Evolutionary conservation across 2,329 filamentous ascomycete genomes (phyloP).

Genomic region (Emergomyces africanus): DNA sequence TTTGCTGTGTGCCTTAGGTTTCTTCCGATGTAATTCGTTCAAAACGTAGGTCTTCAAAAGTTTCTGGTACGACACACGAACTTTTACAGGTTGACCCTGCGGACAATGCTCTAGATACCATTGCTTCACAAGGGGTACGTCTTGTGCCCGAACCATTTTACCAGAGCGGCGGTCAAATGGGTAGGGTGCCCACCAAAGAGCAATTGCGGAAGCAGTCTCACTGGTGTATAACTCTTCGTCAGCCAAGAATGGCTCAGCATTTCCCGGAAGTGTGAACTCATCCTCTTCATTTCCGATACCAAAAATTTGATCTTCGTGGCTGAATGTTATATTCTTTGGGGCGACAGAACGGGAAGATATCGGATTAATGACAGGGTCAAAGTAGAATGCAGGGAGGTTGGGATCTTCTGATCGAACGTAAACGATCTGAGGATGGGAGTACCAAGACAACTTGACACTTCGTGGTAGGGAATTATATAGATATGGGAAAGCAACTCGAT

Average conservation of each 20-base stretch:
- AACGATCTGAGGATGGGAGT: slow-evolving; percentile 84
- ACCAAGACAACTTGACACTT: slow-evolving; percentile 87
- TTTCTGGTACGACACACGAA: slow-evolving; percentile 97
- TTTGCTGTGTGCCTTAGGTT: slow-evolving; percentile 88
- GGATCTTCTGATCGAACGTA: slow-evolving; percentile 80
- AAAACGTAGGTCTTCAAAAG: slow-evolving; percentile 90
- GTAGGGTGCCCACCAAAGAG: slow-evolving; percentile 95
- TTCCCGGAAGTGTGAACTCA: slow-evolving; percentile 68
- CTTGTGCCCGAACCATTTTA: slow-evolving; percentile 91
- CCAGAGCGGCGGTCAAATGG: slow-evolving; percentile 92
- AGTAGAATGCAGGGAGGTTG: slow-evolving; percentile 89
- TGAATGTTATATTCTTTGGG: slow-evolving; percentile 82
- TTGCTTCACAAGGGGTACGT: slow-evolving; percentile 93
- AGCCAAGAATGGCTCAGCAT: slow-evolving; percentile 74
- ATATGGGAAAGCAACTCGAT: slow-evolving; percentile 85
- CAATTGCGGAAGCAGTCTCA: slow-evolving; percentile 81
- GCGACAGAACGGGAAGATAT: slow-evolving; percentile 92
- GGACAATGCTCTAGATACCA: slow-evolving; percentile 97
- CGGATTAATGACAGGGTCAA: slow-evolving; percentile 94
- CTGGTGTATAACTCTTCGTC: slow-evolving; percentile 82
- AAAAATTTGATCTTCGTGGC: slow-evolving; percentile 89
- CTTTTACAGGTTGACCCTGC: slow-evolving; percentile 83
- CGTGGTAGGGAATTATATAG: slow-evolving; percentile 93
- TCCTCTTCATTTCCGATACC: slow-evolving; percentile 69
- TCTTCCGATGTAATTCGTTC: slow-evolving; percentile 93